phyloP scores from a whole-genome alignment of 2,329 filamentous ascomycete species.

The Scytalidium lignicola region DNA sequence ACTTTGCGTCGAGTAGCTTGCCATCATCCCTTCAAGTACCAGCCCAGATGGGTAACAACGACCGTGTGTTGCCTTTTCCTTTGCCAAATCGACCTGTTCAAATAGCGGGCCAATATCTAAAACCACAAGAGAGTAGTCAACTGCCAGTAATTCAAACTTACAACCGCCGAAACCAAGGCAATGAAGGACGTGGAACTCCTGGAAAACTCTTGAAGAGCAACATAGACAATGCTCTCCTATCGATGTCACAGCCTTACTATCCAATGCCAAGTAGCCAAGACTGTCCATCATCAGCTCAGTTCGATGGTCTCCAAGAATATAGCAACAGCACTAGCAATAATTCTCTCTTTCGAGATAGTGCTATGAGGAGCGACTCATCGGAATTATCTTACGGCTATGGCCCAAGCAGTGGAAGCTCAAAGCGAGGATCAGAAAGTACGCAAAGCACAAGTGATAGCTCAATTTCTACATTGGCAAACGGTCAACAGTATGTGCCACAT shows the following conservation, averaged over 20 bases:
- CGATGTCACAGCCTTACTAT: conserved; percentile 13
- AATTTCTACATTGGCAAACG: neutral
- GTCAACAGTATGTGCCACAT: neutral
- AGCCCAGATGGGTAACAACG: conserved; percentile 8
- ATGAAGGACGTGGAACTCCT: conserved; percentile 1
- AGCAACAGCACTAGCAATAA: neutral
- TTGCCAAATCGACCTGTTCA: conserved; percentile 12
- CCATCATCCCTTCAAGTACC: conserved; percentile 12
- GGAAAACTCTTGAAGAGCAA: conserved; percentile 5
- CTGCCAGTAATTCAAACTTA: conserved; percentile 12
- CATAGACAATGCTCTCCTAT: conserved; percentile 9
- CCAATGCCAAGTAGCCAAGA: conserved; percentile 19
- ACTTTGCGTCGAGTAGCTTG: conserved; percentile 8
- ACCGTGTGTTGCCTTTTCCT: conserved; percentile 22
- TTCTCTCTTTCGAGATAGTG: conserved; percentile 1
- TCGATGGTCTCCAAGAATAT: conserved; percentile 10
- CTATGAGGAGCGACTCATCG: conserved; percentile 6
- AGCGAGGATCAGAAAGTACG: conserved; percentile 12
- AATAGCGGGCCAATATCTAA: conserved; percentile 7
- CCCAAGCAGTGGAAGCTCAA: conserved; percentile 5
- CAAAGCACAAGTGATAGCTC: neutral
- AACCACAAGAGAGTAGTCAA: conserved; percentile 5
- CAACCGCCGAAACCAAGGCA: conserved; percentile 7
- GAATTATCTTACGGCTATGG: conserved; percentile 14
- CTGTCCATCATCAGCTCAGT: conserved; percentile 16